Evolutionary conservation across 2,329 filamentous ascomycete genomes (phyloP).

Genomic region (Fusarium pilosicola): DNA sequence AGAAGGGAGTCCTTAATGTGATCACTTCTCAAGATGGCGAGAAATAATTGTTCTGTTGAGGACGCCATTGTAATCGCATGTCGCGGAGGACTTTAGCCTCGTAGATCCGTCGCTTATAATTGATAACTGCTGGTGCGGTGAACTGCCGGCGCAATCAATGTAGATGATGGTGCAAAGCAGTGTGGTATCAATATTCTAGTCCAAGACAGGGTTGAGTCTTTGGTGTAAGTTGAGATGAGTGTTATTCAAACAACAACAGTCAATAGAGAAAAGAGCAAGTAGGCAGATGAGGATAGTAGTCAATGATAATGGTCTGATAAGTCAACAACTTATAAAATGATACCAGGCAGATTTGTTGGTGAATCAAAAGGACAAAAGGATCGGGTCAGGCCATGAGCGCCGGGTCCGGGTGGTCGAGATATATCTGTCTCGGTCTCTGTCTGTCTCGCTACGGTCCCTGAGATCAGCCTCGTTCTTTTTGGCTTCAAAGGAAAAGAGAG

Average conservation of each 20-base stretch:
- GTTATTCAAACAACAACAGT: slow-evolving; percentile 1
- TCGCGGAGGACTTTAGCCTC: slow-evolving; percentile 44
- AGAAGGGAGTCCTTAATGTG: slow-evolving; percentile 62
- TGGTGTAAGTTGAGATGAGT: slow-evolving; percentile 7
- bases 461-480: slow-evolving; percentile 33
- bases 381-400: slow-evolving; percentile 20
- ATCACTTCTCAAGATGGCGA: slow-evolving; percentile 65
- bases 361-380: slow-evolving; percentile 20
- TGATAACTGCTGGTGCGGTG: slow-evolving; percentile 2
- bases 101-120: not conserved
- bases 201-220: not conserved
- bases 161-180: slow-evolving; percentile 26
- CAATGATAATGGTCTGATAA: not conserved
- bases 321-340: slow-evolving; percentile 7
- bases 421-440: slow-evolving; percentile 45
- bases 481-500: not conserved
- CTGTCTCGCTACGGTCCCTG: slow-evolving; percentile 15
- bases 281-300: not conserved
- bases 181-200: slow-evolving; percentile 18
- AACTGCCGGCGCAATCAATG: not conserved
- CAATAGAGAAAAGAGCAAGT: slow-evolving; percentile 19
- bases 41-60: slow-evolving; percentile 58
- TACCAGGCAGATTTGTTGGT: slow-evolving; percentile 6
- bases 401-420: slow-evolving; percentile 39
- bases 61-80: slow-evolving; percentile 65